phyloP scores from a whole-genome alignment of 768 basidiomycete genomes.

The Boletus barrowsii region DNA sequence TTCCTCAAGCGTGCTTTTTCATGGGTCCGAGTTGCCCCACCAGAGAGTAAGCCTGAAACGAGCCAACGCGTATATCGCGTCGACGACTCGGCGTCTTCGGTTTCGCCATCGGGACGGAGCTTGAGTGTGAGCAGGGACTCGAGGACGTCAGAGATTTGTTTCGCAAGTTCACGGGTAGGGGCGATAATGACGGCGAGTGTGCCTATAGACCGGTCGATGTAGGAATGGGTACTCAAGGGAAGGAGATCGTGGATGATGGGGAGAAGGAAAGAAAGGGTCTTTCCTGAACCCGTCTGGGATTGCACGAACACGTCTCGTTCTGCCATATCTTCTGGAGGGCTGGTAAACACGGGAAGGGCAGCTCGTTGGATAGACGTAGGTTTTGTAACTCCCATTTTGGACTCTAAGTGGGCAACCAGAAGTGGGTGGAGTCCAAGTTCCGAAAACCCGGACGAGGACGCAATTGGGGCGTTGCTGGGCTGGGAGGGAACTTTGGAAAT shows the following conservation, averaged over 20 bases:
- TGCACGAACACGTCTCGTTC: constrained; percentile 87
- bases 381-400: constrained; percentile 77
- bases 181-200: constrained; percentile 93
- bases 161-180: constrained; percentile 93
- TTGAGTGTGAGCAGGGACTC: constrained; percentile 77
- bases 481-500: constrained; percentile 29
- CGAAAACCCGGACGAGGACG: constrained; percentile 71
- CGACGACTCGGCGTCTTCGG: constrained; percentile 43
- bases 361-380: constrained; percentile 91
- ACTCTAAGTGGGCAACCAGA: constrained; percentile 69
- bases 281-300: constrained; percentile 96
- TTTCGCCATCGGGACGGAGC: constrained; percentile 55
- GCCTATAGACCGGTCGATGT: constrained; percentile 92
- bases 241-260: constrained; percentile 95
- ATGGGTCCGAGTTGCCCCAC: constrained; percentile 91
- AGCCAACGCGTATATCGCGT: constrained; percentile 80
- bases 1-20: constrained; percentile 95
- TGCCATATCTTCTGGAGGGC: constrained; percentile 33
- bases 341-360: constrained; percentile 60
- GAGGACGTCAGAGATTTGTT: constrained; percentile 95
- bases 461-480: constrained; percentile 83
- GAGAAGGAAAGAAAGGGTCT: constrained; percentile 89
- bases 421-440: constrained; percentile 84
- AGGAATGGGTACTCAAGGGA: constrained; percentile 83
- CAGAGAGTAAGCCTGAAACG: constrained; percentile 88